Conservation (phyloP, 345 rosid genomes). For the Salix udensis region DNA sequence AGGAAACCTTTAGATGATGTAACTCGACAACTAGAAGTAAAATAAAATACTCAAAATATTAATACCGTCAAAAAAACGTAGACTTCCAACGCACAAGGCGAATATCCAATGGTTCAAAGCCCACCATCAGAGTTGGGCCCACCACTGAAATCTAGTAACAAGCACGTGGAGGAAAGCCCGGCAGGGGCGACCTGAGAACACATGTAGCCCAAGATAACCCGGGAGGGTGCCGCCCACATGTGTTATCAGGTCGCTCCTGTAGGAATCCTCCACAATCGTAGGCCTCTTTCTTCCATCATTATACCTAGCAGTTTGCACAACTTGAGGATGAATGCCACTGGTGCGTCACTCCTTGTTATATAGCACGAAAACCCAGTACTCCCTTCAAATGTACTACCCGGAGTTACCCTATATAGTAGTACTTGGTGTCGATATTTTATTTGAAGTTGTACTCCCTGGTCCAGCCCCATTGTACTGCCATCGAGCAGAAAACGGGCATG, state of each 20-base stretch:
- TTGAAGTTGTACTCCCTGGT: not conserved
- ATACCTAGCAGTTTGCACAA: not conserved
- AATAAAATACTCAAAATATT: not conserved
- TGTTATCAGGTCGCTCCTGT: conserved; percentile 35
- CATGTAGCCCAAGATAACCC: not conserved
- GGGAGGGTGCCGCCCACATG: conserved; percentile 1
- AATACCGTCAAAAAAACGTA: not conserved
- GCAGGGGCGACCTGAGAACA: conserved; percentile 48
- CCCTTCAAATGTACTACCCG: not conserved
- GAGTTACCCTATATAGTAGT: not conserved
- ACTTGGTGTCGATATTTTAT: too few species aligned
- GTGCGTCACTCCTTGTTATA: not conserved
- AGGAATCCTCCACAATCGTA: conserved; percentile 23
- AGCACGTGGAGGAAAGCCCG: conserved; percentile 15
- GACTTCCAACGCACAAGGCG: not conserved
- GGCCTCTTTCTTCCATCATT: not conserved
- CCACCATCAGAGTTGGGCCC: not conserved
- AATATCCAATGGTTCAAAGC: not conserved
- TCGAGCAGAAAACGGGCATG: not conserved
- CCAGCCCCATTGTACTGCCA: not conserved
- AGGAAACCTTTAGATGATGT: not conserved
- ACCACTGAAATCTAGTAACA: not conserved
- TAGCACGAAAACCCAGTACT: not conserved
- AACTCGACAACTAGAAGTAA: not conserved
- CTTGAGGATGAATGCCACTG: not conserved